Conservation (phyloP, 73 alveolate species). For the Halteria grandinella region DNA sequence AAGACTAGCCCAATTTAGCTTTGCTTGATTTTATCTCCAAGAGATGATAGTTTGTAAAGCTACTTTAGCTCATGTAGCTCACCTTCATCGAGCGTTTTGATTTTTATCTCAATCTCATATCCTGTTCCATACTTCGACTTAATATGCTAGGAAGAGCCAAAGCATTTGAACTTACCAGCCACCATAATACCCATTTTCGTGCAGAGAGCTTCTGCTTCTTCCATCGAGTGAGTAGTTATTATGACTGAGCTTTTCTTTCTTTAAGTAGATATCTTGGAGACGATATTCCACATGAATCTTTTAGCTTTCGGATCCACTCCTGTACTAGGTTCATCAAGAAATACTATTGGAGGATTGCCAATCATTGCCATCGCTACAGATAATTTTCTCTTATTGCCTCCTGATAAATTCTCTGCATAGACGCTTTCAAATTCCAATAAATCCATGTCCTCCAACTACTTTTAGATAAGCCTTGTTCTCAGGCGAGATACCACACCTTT, state of each 20-base stretch:
- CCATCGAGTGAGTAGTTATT: slow-evolving; percentile 96
- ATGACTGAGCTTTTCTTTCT: slow-evolving; percentile 80
- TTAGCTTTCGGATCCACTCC: slow-evolving; percentile 95
- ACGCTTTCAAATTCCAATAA: slow-evolving; percentile 50
- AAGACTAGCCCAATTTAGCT: no score
- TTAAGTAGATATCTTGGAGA: slow-evolving; percentile 74
- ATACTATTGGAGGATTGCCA: slow-evolving; percentile 91
- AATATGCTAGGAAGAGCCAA: slow-evolving; percentile 64
- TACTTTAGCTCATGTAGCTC: no score
- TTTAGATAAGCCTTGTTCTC: slow-evolving; percentile 37
- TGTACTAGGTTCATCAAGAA: slow-evolving; percentile 92
- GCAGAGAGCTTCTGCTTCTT: slow-evolving; percentile 95
- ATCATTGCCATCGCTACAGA: slow-evolving; percentile 88
- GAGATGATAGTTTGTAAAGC: no score
- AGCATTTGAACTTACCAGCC: slow-evolving; percentile 34
- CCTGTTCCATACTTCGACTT: slow-evolving; percentile 69
- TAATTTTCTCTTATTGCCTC: slow-evolving; percentile 80
- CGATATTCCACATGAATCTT: slow-evolving; percentile 95
- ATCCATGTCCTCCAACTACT: slow-evolving; percentile 67
- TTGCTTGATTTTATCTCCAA: no score
- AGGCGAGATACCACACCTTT: slow-evolving; percentile 71
- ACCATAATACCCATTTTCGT: slow-evolving; percentile 77
- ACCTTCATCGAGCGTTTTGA: no score
- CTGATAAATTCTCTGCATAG: slow-evolving; percentile 70
- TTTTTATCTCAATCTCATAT: slow-evolving; percentile 45